Percentiles rank a stretch among this genome's conserved stretches.
Conservation (phyloP, 164 flowering plant species). For the Aristolochia californica region DNA sequence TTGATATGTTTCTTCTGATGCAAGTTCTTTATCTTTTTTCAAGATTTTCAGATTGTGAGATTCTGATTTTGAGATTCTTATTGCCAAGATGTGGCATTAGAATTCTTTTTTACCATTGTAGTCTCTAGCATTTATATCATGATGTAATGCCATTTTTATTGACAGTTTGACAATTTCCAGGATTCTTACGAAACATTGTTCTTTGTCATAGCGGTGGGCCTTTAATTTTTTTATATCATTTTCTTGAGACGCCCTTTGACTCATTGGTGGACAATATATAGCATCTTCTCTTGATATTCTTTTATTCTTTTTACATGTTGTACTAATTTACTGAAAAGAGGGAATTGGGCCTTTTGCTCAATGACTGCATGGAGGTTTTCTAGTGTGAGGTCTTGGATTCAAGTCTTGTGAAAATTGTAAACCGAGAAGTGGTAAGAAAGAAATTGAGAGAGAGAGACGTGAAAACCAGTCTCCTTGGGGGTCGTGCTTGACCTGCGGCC, state of each 20-base stretch:
- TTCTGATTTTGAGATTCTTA: neutral
- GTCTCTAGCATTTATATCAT: neutral
- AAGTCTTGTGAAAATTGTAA: too few species aligned
- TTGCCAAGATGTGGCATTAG: neutral
- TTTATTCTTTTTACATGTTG: neutral
- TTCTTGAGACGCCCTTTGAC: neutral
- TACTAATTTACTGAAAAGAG: neutral
- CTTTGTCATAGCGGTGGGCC: slow-evolving; percentile 93
- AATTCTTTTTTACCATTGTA: too few species aligned
- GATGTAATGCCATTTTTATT: neutral
- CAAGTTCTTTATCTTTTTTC: too few species aligned
- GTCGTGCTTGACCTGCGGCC: too few species aligned
- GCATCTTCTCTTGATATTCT: neutral
- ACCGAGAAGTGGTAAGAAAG: too few species aligned
- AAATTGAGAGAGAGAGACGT: too few species aligned
- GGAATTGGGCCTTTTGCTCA: neutral
- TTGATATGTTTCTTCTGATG: too few species aligned
- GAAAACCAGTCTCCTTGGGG: too few species aligned
- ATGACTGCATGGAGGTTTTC: neutral
- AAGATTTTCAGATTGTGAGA: too few species aligned
- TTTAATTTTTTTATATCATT: neutral
- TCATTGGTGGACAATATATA: neutral
- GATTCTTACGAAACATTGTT: slow-evolving; percentile 74
- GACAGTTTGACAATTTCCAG: slow-evolving; percentile 25
- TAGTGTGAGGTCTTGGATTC: neutral